Base-by-base conservation (phyloP, 73 alveolate genomes). In the Diophrys sp. region DNA sequence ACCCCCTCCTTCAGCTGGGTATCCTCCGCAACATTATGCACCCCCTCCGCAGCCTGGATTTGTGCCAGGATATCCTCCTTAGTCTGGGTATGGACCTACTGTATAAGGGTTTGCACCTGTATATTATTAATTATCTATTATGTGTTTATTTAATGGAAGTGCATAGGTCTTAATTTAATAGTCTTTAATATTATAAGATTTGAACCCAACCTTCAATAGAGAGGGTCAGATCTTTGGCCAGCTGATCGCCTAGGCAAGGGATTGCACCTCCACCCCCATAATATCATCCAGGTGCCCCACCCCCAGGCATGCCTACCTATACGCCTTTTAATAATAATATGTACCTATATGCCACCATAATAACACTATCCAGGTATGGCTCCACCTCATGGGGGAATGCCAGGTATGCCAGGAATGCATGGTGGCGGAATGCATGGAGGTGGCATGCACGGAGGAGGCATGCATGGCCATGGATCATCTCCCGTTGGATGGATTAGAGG, bases 31-130 rank as follows among this genome's bases (percentile, higher is more conserved):
- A 44, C n/a, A 18, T 11, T 44, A 44, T 44, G 62, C 62, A 44
- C 62, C 62, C 18, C 62, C 62, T 44, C 62, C 62, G 18, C 62
- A 44, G 18, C 62, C 62, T 44, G 62, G 62, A 44, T 44, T 44
- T 44, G 62, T 18, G 18, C 62, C 62, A 44, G n/a, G n/a, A 44
- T 18, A 5, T 11, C 62, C 5, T 44, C n/a, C n/a, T 11, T 44
- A 44, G 62, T 18, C 62, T 11, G 62, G 62, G 62, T 44, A 11
- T 44, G n/a, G n/a, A n/a, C n/a, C n/a, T n/a, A n/a, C n/a, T n/a
- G n/a, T n/a, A n/a, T n/a, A n/a, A n/a, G n/a, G n/a, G n/a, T n/a
- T n/a, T n/a, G n/a, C n/a, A n/a, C n/a, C n/a, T n/a, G n/a, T n/a
- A n/a, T n/a, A n/a, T n/a, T n/a, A n/a, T n/a, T n/a, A n/a, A n/a